These are phyloP conservation scores for Sphagnurus paluster DNA, from an alignment of 1,284 basidiomycete species.

Conservation along the genomic window DNA sequence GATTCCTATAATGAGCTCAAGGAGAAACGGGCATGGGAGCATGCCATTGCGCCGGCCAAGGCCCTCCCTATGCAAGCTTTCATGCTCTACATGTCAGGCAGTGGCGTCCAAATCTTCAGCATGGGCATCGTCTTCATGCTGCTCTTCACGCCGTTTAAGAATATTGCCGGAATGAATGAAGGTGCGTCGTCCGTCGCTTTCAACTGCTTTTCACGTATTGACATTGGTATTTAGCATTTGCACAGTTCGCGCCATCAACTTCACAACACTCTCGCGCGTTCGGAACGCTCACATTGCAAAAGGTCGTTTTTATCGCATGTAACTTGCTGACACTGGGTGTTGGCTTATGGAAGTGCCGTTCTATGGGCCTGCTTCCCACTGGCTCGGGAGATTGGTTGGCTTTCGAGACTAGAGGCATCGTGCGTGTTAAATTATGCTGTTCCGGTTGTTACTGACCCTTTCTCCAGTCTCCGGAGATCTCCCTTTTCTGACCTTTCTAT, in stretches of 20 bases:
- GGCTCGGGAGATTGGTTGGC: constrained; percentile 92
- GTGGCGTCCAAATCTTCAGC: constrained; percentile 91
- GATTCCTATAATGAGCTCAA: constrained; percentile 68
- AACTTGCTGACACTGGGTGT: constrained; percentile 76
- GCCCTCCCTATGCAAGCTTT: constrained; percentile 91
- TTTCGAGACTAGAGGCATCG: constrained; percentile 78
- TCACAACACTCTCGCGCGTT: constrained; percentile 51
- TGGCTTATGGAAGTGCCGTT: constrained; percentile 87
- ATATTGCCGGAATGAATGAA: constrained; percentile 71
- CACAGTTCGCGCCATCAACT: constrained; percentile 59
- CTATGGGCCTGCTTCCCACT: constrained; percentile 86
- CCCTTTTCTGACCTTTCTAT: constrained; percentile 12
- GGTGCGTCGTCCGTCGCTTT: constrained; percentile 45
- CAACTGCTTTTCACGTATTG: background rate
- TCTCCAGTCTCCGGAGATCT: constrained; percentile 12
- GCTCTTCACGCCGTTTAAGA: constrained; percentile 79
- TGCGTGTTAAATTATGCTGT: constrained; percentile 36
- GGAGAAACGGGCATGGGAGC: constrained; percentile 84
- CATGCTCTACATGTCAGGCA: constrained; percentile 96
- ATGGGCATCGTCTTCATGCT: constrained; percentile 93
- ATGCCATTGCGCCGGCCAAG: constrained; percentile 83
- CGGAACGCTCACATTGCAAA: constrained; percentile 61
- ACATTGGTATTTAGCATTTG: constrained; percentile 49
- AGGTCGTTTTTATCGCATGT: constrained; percentile 66
- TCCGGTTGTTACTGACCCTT: background rate